Evolutionary conservation across 73 alveolate genomes (phyloP), one percentile per base, ranked within the genome.

Genomic region (Loxodes magnus): DNA sequence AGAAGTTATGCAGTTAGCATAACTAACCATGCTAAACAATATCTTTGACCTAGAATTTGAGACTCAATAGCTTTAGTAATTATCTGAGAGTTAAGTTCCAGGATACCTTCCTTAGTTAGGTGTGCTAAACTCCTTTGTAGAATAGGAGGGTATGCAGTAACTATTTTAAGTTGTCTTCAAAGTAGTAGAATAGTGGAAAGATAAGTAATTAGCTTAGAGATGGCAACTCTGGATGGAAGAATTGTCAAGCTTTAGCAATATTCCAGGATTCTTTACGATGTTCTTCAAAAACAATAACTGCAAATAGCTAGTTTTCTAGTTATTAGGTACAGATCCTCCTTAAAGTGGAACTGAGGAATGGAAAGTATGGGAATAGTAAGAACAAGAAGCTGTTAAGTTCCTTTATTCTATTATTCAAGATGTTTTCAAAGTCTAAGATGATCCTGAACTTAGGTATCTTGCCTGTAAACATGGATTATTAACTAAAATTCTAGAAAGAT

Each of bases 221-320:
- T 71, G 84, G 77, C 56, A 23, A 35, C 55, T 44, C 2, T 71
- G 84, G 84, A 54, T 71, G 7, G 41, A 25, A 14, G 84, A 71
- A 34, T 34, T 71, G 23, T 68, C 60, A 23, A 31, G 64, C 6
- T 61, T 71, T 44, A 22, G 64, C 2, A 27, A 50, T 25, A 33
- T 71, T n/a, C 84, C 84, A 1, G 42, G 36, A n/a, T 71, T 71
- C 72, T 71, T 61, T 54, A 42, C 51, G 17, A 53, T 61, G 27
- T 62, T 71, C 56, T 38, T 58, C 12, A 49, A 61, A 56, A 60
- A 71, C 36, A 24, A 57, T 16, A 20, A 30, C 36, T 34, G 57
- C 55, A 71, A 61, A 39, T 71, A 71, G 62, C 49, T 71, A 25
- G 41, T 71, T 20, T 48, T 71, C 27, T 35, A 71, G 29, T 57